Base-by-base conservation (phyloP, 2,329 filamentous ascomycete genomes). In the Hysterium pulicare region DNA sequence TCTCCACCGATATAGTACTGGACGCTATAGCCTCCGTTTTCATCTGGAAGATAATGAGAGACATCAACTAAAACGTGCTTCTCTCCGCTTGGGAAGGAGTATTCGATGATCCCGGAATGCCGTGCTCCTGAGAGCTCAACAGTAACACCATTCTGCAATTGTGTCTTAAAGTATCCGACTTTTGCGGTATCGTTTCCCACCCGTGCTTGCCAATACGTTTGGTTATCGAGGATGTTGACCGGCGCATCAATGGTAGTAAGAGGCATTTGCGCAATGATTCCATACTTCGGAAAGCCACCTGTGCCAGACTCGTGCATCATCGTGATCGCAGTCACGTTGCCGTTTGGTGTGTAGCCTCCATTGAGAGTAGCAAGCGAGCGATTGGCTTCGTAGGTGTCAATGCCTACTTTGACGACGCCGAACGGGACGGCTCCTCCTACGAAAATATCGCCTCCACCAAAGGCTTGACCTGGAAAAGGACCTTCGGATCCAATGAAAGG, bases 221-320 rank as follows among this genome's bases (percentile, higher is more conserved):
- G 50, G 38, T 71, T 70, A 35, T 71, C 64, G 6, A 70, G 48
- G 5, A 70, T 39, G 41, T 69, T 66, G 11, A 70, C 64, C 0
- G 54, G 53, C 3, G 51, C 55, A 10, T 58, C 54, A 0, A 63
- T 70, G 49, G 47, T 83, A 73, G 19, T 73, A 50, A 51, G 60
- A 51, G 47, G 72, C 72, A 62, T 83, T 41, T 70, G 75, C 0
- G 72, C 73, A 19, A 81, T 76, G 2, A 84, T 79, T 4, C 83
- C 83, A 46, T 86, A 87, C 59, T 86, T 86, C 1, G 83, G 81
- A 1, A 80, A 81, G 1, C 83, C 83, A 6, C 83, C 83, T 0
- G 82, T 87, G 3, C 64, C 64, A 24, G 54, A 58, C 21, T 60
- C 63, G 41, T 67, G 64, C 46, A 64, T 57, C 58, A 67, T 62